Evolutionary conservation across 2,329 filamentous ascomycete species (phyloP).

Genomic region (Colletotrichum costaricense): DNA sequence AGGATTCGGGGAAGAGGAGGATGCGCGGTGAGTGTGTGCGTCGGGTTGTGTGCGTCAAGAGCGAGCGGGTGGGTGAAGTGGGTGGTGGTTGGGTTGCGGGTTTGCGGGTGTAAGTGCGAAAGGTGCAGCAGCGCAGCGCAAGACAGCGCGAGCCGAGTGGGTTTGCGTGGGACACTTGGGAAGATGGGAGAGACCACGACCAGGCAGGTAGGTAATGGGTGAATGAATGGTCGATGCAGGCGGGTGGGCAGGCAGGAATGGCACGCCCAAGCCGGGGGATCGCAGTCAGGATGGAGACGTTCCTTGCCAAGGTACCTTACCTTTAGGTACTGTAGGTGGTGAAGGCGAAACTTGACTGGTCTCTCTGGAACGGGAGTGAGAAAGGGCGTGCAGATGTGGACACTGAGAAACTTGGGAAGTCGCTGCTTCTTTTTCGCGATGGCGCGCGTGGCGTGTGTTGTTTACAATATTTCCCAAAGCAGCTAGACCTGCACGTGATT

Average conservation of each 20-base stretch:
- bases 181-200: neutral
- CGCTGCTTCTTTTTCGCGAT: conserved; percentile 27
- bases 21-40: conserved; percentile 33
- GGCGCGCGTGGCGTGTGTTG: conserved; percentile 35
- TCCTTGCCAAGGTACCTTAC: neutral
- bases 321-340: neutral
- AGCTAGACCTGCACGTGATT: conserved; percentile 32
- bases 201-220: neutral
- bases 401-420: neutral
- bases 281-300: conserved; percentile 22
- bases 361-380: conserved; percentile 20
- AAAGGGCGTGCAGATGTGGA: conserved; percentile 12
- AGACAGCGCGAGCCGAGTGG: conserved; percentile 1
- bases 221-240: conserved; percentile 6
- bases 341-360: conserved; percentile 20
- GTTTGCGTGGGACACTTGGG: neutral
- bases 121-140: conserved; percentile 20
- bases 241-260: conserved; percentile 24
- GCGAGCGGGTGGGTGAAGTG: neutral
- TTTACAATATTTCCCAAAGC: conserved; percentile 33
- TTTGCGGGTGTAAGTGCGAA: conserved; percentile 28
- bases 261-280: conserved; percentile 23
- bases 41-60: conserved; percentile 14
- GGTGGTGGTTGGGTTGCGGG: conserved; percentile 29
- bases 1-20: conserved; percentile 5